phyloP scores from a whole-genome alignment of 352 stramenopile genomes.

The Phytophthora syringae region DNA sequence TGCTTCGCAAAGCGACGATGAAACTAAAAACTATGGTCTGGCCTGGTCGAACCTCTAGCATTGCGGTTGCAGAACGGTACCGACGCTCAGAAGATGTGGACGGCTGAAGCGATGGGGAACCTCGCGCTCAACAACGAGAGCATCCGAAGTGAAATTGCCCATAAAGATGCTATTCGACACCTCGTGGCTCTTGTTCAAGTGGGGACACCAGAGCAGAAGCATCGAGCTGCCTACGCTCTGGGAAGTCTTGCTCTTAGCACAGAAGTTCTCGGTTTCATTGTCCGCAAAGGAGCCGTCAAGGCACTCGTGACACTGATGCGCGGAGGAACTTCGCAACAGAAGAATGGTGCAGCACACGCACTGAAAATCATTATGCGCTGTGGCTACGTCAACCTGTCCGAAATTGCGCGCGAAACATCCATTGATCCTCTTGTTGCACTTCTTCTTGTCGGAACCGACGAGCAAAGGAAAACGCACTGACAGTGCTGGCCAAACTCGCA shows the following conservation, averaged over 20 bases:
- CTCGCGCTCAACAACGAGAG: background rate
- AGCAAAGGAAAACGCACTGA: background rate
- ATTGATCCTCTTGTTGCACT: background rate
- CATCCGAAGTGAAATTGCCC: background rate
- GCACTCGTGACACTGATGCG: background rate
- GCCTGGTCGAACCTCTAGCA: background rate
- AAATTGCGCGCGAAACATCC: background rate
- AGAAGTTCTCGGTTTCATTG: constrained; percentile 3
- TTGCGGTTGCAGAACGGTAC: background rate
- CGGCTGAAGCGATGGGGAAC: background rate
- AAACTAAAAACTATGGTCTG: background rate
- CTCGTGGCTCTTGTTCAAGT: constrained; percentile 24
- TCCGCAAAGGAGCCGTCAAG: constrained; percentile 6
- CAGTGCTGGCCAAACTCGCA: background rate
- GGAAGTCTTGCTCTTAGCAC: constrained; percentile 8
- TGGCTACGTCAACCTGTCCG: background rate
- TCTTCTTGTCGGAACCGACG: background rate
- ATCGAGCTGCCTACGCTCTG: constrained; percentile 10
- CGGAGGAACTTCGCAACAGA: background rate
- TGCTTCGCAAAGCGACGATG: background rate
- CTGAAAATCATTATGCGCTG: constrained; percentile 4
- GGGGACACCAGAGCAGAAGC: constrained; percentile 14
- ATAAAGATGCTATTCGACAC: background rate
- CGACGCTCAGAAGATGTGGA: constrained; percentile 4
- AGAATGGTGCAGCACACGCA: background rate